Evolutionary conservation across 257 asterid genomes (phyloP).

Genomic region (Linaria vulgaris): DNA sequence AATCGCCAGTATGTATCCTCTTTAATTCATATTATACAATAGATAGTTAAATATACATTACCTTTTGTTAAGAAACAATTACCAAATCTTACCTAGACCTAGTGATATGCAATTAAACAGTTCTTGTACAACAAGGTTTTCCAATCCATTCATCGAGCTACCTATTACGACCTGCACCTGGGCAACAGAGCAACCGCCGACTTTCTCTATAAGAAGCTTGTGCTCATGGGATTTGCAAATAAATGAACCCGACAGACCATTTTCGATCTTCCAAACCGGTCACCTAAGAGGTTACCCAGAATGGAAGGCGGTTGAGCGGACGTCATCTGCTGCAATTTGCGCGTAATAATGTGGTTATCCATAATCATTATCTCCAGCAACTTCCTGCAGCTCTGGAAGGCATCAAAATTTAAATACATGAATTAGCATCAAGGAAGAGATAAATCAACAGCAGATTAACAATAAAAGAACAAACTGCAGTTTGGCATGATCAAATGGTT

Average conservation of each 20-base stretch:
- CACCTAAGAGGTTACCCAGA: conserved; percentile 52
- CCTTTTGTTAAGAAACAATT: not conserved
- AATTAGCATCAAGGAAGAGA: conserved; percentile 13
- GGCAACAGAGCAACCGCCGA: not conserved
- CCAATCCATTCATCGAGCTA: not conserved
- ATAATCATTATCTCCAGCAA: conserved; percentile 62
- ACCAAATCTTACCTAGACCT: not conserved
- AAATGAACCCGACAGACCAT: conserved; percentile 52
- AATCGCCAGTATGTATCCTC: no score
- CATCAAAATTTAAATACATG: conserved; percentile 20
- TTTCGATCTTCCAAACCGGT: conserved; percentile 43
- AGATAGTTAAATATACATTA: not conserved
- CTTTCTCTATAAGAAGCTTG: conserved; percentile 46
- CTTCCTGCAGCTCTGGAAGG: conserved; percentile 80
- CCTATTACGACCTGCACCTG: not conserved
- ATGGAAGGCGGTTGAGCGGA: conserved; percentile 61
- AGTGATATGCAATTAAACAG: not conserved
- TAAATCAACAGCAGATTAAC: not conserved
- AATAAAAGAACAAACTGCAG: conserved; percentile 16
- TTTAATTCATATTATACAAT: no score
- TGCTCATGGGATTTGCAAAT: conserved; percentile 78
- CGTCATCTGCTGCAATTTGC: conserved; percentile 54
- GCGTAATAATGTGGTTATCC: conserved; percentile 63
- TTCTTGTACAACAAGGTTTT: conserved; percentile 8
- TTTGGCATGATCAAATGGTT: not conserved